Conservation (phyloP, 2,329 filamentous ascomycete genomes). For the Arthroderma uncinatum region DNA sequence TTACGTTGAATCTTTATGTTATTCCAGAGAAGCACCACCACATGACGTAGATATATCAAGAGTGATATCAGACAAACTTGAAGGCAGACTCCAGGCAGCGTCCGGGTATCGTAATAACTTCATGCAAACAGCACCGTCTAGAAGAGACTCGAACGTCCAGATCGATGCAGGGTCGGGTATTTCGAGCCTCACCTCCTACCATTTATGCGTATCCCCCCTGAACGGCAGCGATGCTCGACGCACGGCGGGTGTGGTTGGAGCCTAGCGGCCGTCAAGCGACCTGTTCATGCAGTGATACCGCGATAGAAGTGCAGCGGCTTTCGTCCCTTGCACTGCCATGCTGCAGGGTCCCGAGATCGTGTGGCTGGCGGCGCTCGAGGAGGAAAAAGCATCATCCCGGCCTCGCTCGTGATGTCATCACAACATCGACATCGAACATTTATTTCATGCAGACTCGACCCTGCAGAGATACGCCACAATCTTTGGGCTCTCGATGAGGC, state of each 20-base stretch:
- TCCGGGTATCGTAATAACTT: too few species aligned
- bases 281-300: not conserved
- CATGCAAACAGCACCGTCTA: not conserved
- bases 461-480: not conserved
- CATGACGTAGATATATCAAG: not conserved
- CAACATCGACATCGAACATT: not conserved
- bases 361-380: not conserved
- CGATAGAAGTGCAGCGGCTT: too few species aligned
- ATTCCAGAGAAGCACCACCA: too few species aligned
- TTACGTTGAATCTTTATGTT: not conserved
- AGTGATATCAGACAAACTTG: not conserved
- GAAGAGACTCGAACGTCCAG: not conserved
- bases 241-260: constrained; percentile 1
- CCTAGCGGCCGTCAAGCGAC: not conserved
- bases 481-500: not conserved
- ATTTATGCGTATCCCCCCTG: not conserved
- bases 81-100: too few species aligned
- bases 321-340: not conserved
- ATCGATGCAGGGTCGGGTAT: not conserved
- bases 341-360: not conserved
- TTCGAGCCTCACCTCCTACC: not conserved
- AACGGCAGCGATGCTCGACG: not conserved
- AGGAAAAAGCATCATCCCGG: not conserved
- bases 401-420: not conserved
- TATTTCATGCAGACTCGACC: not conserved